Evolutionary conservation across 208 protist species (phyloP).

Genomic region (Acanthamoeba lenticulata): DNA sequence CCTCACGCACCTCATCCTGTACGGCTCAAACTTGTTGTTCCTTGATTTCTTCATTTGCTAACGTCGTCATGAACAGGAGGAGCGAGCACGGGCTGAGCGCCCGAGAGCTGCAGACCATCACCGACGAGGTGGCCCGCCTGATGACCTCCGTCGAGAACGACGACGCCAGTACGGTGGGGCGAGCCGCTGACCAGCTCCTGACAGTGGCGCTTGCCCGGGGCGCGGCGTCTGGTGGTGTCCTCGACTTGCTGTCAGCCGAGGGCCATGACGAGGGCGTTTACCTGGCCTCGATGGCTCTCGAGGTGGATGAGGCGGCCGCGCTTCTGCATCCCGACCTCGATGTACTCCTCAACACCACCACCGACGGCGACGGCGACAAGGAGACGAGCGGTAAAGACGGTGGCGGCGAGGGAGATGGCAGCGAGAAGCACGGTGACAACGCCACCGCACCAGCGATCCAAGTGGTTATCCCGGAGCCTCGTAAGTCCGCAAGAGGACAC

Average conservation of each 20-base stretch:
- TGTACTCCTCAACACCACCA: not conserved
- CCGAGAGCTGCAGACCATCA: not conserved
- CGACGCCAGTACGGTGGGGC: not conserved
- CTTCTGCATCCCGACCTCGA: no score
- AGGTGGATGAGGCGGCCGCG: no score
- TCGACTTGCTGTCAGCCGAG: no score
- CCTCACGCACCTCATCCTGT: not conserved
- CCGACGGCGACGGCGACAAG: not conserved
- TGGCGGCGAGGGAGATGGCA: not conserved
- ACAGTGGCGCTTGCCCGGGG: not conserved
- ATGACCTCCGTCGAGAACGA: no score
- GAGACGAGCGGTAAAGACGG: no score
- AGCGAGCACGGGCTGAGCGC: not conserved
- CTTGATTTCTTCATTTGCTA: not conserved
- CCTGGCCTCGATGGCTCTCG: no score
- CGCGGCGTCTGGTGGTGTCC: not conserved
- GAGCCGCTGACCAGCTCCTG: not conserved
- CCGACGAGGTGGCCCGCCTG: not conserved
- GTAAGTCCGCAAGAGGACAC: no score
- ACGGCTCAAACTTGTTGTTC: not conserved
- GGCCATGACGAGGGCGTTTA: no score
- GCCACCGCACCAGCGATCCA: not conserved
- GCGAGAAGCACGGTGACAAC: not conserved
- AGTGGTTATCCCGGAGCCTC: not conserved
- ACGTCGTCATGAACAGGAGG: not conserved